These are phyloP conservation scores for Umbelopsis ramanniana DNA, from an alignment of 192 early-diverging fungal genomes.

Conservation along the genomic window DNA sequence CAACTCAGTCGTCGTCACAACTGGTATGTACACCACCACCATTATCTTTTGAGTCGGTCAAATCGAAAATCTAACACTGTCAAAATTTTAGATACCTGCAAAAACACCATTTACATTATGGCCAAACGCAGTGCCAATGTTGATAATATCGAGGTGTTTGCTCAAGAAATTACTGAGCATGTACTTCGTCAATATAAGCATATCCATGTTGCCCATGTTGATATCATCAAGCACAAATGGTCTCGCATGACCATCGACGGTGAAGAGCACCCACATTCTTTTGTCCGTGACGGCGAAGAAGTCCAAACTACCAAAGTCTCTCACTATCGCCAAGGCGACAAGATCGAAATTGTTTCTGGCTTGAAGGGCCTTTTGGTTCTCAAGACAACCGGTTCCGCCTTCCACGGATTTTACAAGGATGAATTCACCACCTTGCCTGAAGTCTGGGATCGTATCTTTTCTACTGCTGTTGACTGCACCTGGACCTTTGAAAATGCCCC, in stretches of 20 bases:
- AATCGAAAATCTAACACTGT: neutral
- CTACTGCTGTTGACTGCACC: constrained; percentile 70
- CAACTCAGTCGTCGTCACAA: constrained; percentile 80
- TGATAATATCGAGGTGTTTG: constrained; percentile 76
- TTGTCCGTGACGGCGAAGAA: constrained; percentile 72
- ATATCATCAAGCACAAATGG: constrained; percentile 78
- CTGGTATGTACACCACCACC: constrained; percentile 35
- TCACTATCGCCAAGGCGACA: constrained; percentile 44
- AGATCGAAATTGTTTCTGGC: constrained; percentile 63
- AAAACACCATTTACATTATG: constrained; percentile 78
- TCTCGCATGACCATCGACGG: constrained; percentile 67
- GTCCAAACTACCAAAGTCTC: constrained; percentile 65
- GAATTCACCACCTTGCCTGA: constrained; percentile 75
- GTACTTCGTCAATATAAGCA: constrained; percentile 75
- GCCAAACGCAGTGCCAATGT: constrained; percentile 73
- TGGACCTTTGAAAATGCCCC: constrained; percentile 58
- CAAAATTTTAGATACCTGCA: constrained; percentile 57
- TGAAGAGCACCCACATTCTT: constrained; percentile 70
- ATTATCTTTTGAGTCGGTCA: neutral
- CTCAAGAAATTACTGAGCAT: constrained; percentile 67
- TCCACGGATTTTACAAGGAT: constrained; percentile 74
- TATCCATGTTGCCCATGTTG: constrained; percentile 63
- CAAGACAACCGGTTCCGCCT: constrained; percentile 84
- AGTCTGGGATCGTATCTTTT: constrained; percentile 76
- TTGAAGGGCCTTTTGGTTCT: constrained; percentile 73